Conservation (phyloP, 2,329 filamentous ascomycete genomes). For the Didymella pinodella region DNA sequence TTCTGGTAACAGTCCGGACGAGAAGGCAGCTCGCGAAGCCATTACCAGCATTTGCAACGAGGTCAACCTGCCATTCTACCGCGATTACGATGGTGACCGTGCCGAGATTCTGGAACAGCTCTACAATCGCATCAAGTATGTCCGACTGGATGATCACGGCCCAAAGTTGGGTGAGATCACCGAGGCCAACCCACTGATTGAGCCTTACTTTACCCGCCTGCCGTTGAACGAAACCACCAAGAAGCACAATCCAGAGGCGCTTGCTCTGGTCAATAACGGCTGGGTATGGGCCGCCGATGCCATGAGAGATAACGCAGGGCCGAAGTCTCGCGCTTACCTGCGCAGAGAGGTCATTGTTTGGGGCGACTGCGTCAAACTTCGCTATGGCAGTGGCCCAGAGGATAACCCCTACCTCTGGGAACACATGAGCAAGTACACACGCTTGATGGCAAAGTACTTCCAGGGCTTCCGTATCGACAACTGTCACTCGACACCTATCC, state of each 20-base stretch:
- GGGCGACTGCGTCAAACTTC: conserved; percentile 97
- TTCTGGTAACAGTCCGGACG: conserved; percentile 59
- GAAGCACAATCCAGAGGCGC: conserved; percentile 76
- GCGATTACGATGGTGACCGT: conserved; percentile 87
- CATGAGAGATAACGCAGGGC: conserved; percentile 90
- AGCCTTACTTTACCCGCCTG: conserved; percentile 92
- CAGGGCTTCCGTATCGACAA: conserved; percentile 97
- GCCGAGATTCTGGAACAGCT: conserved; percentile 87
- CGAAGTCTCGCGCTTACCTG: conserved; percentile 90
- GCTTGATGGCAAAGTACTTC: conserved; percentile 93
- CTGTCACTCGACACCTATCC: conserved; percentile 93
- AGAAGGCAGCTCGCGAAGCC: conserved; percentile 62
- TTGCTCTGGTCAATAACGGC: conserved; percentile 92
- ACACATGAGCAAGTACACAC: conserved; percentile 92
- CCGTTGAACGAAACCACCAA: conserved; percentile 79
- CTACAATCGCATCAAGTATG: conserved; percentile 94
- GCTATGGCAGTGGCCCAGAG: conserved; percentile 80
- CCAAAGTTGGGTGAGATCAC: conserved; percentile 85
- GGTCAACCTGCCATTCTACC: conserved; percentile 86
- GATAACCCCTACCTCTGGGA: conserved; percentile 97
- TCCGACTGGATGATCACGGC: conserved; percentile 89
- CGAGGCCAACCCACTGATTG: conserved; percentile 80
- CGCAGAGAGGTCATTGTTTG: conserved; percentile 95
- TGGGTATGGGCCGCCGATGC: conserved; percentile 99
- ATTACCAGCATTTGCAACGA: conserved; percentile 74